phyloP scores from a whole-genome alignment of 2,329 filamentous ascomycete genomes.

The Ophiostoma populinum region DNA sequence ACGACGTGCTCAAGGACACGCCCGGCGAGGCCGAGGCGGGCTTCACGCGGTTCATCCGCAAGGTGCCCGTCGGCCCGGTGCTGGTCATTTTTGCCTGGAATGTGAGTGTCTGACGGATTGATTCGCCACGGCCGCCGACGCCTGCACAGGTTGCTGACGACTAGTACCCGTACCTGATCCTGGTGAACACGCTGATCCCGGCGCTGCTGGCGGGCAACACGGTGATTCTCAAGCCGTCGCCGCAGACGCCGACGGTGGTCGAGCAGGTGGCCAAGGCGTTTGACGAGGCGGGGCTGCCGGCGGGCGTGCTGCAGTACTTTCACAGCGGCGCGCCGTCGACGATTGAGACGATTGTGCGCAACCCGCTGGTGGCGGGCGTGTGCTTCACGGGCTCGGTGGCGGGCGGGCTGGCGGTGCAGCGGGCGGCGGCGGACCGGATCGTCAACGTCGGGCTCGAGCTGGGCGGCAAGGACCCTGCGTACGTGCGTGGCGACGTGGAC shows the following conservation, averaged over 20 bases:
- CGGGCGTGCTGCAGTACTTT: conserved; percentile 79
- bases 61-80: conserved; percentile 73
- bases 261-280: conserved; percentile 72
- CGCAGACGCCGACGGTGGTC: conserved; percentile 81
- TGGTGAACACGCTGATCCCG: conserved; percentile 82
- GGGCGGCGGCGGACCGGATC: conserved; percentile 66
- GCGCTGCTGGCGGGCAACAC: conserved; percentile 82
- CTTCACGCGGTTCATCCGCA: conserved; percentile 80
- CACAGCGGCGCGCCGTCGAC: conserved; percentile 66
- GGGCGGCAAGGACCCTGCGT: conserved; percentile 88
- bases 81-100: conserved; percentile 94
- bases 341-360: conserved; percentile 63
- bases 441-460: conserved; percentile 80
- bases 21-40: conserved; percentile 71
- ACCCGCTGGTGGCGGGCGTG: conserved; percentile 60
- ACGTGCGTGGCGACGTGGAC: conserved; percentile 73
- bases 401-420: conserved; percentile 71
- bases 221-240: conserved; percentile 86
- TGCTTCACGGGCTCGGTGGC: conserved; percentile 92
- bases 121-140: no score
- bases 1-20: conserved; percentile 62
- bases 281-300: conserved; percentile 59
- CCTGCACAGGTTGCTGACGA: background rate
- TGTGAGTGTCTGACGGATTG: conserved; percentile 33
- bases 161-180: conserved; percentile 92